phyloP scores from a whole-genome alignment of 306 rosid species.

The Quercus cerris region DNA sequence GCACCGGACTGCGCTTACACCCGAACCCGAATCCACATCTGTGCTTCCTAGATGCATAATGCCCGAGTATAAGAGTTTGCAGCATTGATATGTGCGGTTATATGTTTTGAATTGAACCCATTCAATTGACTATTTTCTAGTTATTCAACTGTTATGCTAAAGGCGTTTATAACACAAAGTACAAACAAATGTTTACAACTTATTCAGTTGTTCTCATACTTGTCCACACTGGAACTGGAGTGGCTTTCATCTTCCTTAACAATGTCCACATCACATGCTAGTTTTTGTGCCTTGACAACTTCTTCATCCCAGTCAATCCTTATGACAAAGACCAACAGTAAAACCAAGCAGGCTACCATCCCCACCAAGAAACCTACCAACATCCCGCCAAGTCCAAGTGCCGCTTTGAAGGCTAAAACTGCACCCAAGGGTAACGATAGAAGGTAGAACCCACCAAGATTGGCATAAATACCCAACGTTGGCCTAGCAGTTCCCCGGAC shows the following conservation, averaged over 20 bases:
- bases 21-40: accelerated
- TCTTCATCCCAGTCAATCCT: conserved; percentile 67
- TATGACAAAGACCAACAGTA: conserved; percentile 43
- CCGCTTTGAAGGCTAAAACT: conserved; percentile 61
- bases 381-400: conserved; percentile 63
- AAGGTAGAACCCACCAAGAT: conserved; percentile 72
- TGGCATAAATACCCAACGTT: conserved; percentile 70
- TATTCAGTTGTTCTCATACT: not conserved
- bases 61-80: too few relatives aligned
- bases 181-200: not conserved
- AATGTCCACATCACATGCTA: conserved; percentile 19
- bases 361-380: conserved; percentile 64
- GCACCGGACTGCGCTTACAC: accelerated
- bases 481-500: conserved; percentile 78
- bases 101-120: not conserved
- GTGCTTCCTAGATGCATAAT: too few relatives aligned
- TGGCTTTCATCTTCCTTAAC: conserved; percentile 17
- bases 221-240: conserved; percentile 5
- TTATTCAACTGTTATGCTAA: not conserved
- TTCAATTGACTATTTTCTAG: not conserved
- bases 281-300: conserved; percentile 56
- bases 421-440: conserved; percentile 69
- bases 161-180: not conserved
- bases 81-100: too few relatives aligned
- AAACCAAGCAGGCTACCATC: conserved; percentile 33